Evolutionary conservation across 1,284 basidiomycete genomes (phyloP), one percentile per base, ranked within the genome.

Genomic region (Pseudozyma hubeiensis): DNA sequence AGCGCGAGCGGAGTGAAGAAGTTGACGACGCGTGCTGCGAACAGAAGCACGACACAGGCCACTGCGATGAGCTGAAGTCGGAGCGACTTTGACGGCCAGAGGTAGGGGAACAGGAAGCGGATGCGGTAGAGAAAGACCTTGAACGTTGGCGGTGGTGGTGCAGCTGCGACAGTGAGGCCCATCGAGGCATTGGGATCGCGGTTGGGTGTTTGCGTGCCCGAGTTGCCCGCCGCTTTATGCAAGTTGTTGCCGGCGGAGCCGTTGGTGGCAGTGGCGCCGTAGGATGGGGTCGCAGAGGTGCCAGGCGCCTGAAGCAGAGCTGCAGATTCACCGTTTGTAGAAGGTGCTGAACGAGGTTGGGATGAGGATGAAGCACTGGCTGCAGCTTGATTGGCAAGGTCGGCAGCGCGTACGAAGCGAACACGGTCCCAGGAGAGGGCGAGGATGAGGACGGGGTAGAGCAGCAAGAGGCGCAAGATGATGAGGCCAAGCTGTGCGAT

Each of bases 11-110:
- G 94, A 48, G 92, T 86, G 8, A 89, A 85, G 39, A 91, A 85
- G 79, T 92, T 94, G 75, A 95, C 88, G 39, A 90, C 83, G 16
- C 93, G 91, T n/a, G 90, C 91, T 34, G 91, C 75, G 24, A 91
- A 71, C 37, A 95, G 87, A 48, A 94, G 86, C 29, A 89, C 35
- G 39, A 92, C 85, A 81, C 93, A 93, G 16, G 91, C 65, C 7
- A 77, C 88, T n/a, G 91, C 91, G 40, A 92, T 84, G 37, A 90
- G 80, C 84, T 93, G 92, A 7, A 94, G 87, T 52, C 86, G 86
- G 48, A 84, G 77, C 72, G 87, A 89, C 78, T 90, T 90, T 55
- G 87, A 88, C 7, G 93, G 93, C 92, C 92, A 94, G 10, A 94
- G 88, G 85, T 92, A 92, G 5, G 92, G 93, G 30, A 88, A 86